Evolutionary conservation across 1,284 basidiomycete genomes (phyloP).

Genomic region (Naganishia sp.): DNA sequence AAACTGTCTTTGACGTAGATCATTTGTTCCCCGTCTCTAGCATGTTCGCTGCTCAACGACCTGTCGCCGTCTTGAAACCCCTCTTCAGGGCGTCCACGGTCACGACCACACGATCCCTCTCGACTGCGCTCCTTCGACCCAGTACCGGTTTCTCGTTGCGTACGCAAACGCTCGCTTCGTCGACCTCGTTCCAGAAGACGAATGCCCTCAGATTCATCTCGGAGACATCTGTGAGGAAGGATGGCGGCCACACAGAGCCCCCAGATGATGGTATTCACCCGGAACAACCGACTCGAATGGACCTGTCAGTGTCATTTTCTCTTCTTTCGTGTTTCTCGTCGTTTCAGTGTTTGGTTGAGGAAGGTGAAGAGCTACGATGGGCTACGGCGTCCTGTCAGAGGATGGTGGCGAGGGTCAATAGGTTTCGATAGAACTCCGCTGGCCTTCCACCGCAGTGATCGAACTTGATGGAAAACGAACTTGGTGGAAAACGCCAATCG

Average conservation of each 20-base stretch:
- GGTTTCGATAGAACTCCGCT: no score
- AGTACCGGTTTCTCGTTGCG: constrained; percentile 1
- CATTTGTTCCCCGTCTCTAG: not conserved
- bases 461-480: no score
- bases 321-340: not conserved
- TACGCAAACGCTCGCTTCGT: not conserved
- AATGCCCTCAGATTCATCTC: constrained; percentile 19
- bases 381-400: no score
- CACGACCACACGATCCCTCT: constrained; percentile 14
- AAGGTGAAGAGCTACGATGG: no score
- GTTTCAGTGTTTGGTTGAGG: not conserved
- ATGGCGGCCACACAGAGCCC: constrained; percentile 32
- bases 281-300: constrained; percentile 33
- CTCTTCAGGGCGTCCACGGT: constrained; percentile 3
- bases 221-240: constrained; percentile 25
- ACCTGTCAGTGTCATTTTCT: constrained; percentile 35
- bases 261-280: constrained; percentile 34
- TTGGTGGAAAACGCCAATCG: no score
- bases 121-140: constrained; percentile 23
- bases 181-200: constrained; percentile 2
- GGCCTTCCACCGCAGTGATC: no score
- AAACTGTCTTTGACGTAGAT: not conserved
- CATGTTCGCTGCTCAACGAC: constrained; percentile 24
- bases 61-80: constrained; percentile 3
- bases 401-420: no score